phyloP scores from a whole-genome alignment of 345 rosid species.

The Populus nigra region DNA sequence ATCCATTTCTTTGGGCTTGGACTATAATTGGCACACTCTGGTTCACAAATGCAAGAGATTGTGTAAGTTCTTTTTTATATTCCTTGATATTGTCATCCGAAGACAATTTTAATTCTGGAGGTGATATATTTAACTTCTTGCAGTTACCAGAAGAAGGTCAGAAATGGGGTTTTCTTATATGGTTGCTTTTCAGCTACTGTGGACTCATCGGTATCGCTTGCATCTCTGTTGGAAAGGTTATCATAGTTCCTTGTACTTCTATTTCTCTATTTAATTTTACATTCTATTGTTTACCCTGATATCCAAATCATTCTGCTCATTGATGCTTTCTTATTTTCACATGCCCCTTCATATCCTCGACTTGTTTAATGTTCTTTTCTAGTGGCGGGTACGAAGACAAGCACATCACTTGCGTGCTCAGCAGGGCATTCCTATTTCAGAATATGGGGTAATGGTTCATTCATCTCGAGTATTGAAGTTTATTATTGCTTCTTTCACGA shows the following conservation, averaged over 20 bases:
- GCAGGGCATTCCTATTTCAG: conserved; percentile 94
- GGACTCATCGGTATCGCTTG: conserved; percentile 81
- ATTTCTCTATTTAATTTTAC: background rate
- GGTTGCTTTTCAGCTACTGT: conserved; percentile 95
- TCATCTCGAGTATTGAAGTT: conserved; percentile 6
- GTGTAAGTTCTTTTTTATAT: conserved; percentile 55
- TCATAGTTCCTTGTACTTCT: conserved; percentile 2
- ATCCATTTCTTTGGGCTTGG: conserved; percentile 97
- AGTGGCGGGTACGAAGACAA: conserved; percentile 90
- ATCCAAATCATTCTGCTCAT: background rate
- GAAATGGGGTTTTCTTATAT: conserved; percentile 96
- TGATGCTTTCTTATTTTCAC: background rate
- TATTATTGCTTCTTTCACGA: background rate
- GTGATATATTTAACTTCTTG: conserved; percentile 4
- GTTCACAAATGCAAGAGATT: conserved; percentile 68
- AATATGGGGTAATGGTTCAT: conserved; percentile 72
- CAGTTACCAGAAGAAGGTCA: conserved; percentile 95
- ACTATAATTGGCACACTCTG: conserved; percentile 86
- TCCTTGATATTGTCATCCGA: background rate
- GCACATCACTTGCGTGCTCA: conserved; percentile 83
- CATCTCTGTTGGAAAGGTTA: conserved; percentile 79
- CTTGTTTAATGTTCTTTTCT: conserved; percentile 20
- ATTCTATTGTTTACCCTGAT: background rate
- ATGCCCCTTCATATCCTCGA: conserved; percentile 8
- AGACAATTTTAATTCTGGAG: conserved; percentile 7